phyloP scores from a whole-genome alignment of 2,329 filamentous ascomycete genomes.

The Paraphaeosphaeria minitans region DNA sequence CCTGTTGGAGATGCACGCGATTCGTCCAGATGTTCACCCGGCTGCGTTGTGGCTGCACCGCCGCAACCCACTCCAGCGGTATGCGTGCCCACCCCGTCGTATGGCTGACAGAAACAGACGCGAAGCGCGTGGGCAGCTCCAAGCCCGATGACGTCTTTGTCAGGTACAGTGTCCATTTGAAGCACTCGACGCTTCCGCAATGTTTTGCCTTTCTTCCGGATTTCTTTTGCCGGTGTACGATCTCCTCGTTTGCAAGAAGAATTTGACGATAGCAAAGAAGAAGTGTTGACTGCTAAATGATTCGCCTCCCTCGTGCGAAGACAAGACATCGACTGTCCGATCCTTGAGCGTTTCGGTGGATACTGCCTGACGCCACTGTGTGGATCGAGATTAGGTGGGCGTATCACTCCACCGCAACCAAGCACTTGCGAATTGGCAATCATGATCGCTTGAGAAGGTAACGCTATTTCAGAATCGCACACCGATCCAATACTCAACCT shows the following conservation, averaged over 20 bases:
- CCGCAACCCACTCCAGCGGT: constrained; percentile 3
- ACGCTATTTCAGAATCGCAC: not conserved
- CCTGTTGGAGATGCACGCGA: not conserved
- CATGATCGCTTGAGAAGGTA: constrained; percentile 9
- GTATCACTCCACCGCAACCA: constrained; percentile 37
- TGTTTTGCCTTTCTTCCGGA: constrained; percentile 18
- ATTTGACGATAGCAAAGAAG: not conserved
- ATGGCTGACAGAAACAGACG: constrained; percentile 45
- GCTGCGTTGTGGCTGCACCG: not conserved
- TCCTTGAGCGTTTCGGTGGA: not conserved
- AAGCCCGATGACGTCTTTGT: constrained; percentile 6
- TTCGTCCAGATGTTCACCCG: not conserved
- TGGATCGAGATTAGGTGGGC: constrained; percentile 24
- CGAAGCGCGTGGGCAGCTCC: constrained; percentile 31
- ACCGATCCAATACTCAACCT: constrained; percentile 23
- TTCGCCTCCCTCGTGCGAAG: not conserved
- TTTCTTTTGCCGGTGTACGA: not conserved
- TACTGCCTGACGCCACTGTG: constrained; percentile 18
- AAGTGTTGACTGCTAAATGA: not conserved
- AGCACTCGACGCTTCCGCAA: constrained; percentile 20
- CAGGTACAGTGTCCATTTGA: not conserved
- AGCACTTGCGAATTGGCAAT: constrained; percentile 20
- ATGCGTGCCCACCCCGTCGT: constrained; percentile 28
- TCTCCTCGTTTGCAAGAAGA: not conserved
- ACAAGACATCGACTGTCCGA: constrained; percentile 2